Evolutionary conservation across 768 basidiomycete genomes (phyloP), one percentile per base, ranked within the genome.

Genomic region (Lactarius vividus): DNA sequence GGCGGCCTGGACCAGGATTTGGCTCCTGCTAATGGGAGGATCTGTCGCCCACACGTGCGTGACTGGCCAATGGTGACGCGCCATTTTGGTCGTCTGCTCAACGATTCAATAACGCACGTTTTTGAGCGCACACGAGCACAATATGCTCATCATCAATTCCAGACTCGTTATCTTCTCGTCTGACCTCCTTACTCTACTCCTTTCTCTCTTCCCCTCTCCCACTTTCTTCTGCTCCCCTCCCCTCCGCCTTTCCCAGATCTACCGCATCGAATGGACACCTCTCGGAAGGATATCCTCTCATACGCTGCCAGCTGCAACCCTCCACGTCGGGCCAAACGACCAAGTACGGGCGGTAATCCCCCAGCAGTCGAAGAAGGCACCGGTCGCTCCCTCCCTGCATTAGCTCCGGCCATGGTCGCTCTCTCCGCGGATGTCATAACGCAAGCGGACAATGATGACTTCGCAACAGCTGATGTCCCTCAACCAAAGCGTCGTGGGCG

Each of bases 401-500:
- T 73, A 71, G 33, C 73, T 67, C 64, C 71, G 5, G 33, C 65
- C 23, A 59, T 57, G 52, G 0, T 28, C 59, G 33, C 61, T 28
- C 29, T 28, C 66, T 16, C 53, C 46, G 33, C 64, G 20, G 65
- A 61, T 60, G 29, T 20, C 46, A 57, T 68, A 0, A 66, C 69
- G 39, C 69, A 64, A 11, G 61, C 59, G 26, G 71, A 67, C 49
- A 65, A 71, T n/a, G 71, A 70, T 10, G 75, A 74, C 10, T 72
- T 73, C 58, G 40, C 62, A 16, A 52, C 49, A 15, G 73, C 72
- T 13, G 75, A 75, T 28, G 69, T 74, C 0, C 74, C 76, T 13
- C 66, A 74, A 15, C 77, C 82, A 11, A 89, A 85, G 73, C 86
- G 89, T 26, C 88, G 90, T 3, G 86, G 91, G 20, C 80, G 84